These are phyloP conservation scores for Monosiga brevicollis DNA, from an alignment of 78 protist species.

Conservation along the genomic window DNA sequence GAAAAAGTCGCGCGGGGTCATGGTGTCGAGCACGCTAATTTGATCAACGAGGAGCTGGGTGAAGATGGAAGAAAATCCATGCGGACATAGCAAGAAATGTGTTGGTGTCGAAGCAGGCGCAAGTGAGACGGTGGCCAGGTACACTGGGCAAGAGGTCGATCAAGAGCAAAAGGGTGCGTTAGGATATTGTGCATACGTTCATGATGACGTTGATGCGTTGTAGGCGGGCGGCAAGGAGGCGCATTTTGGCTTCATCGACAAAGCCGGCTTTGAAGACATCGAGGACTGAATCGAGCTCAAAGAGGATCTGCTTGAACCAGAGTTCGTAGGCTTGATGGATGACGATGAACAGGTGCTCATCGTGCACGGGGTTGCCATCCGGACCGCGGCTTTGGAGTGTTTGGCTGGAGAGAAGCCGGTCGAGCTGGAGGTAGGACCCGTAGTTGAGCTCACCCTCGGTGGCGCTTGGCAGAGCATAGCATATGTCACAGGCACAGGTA, in stretches of 20 bases:
- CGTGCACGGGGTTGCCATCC: conserved; percentile 51
- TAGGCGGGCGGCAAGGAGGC: conserved; percentile 35
- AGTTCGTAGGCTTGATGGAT: conserved; percentile 71
- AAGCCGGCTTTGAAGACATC: neutral
- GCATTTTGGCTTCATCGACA: conserved; percentile 14
- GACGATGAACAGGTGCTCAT: conserved; percentile 62
- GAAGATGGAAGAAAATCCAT: too few relatives aligned
- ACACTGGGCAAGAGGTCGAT: too few relatives aligned
- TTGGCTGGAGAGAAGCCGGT: conserved; percentile 27
- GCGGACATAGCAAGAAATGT: too few relatives aligned
- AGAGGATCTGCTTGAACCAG: conserved; percentile 69
- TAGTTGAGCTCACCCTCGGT: conserved; percentile 30
- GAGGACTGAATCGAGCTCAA: conserved; percentile 44
- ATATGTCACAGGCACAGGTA: too few relatives aligned
- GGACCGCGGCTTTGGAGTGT: conserved; percentile 17
- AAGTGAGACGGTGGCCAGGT: too few relatives aligned
- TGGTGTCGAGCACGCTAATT: conserved; percentile 55
- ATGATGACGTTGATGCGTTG: conserved; percentile 39
- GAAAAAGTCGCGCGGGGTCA: conserved; percentile 51
- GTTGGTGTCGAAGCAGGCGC: too few relatives aligned
- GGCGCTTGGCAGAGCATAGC: too few relatives aligned
- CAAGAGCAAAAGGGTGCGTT: too few relatives aligned
- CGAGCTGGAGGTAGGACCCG: conserved; percentile 46
- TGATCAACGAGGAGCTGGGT: conserved; percentile 48
- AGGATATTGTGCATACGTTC: too few relatives aligned